Evolutionary conservation across 495 filamentous ascomycete species (phyloP).

Genomic region (Aspergillus mulundensis): DNA sequence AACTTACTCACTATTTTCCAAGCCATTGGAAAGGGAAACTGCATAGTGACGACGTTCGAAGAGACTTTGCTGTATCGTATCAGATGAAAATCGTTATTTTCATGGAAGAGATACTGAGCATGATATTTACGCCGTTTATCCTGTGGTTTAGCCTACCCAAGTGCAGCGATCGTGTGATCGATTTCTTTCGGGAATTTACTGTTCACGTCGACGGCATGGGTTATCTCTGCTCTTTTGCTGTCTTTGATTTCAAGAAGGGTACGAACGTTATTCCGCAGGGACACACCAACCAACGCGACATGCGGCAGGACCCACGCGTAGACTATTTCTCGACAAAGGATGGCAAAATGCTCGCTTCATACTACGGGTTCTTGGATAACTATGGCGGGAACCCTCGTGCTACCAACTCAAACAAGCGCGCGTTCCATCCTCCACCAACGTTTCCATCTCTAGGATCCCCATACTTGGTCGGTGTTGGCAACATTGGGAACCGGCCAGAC

Average conservation of each 20-base stretch:
- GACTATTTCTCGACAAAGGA: slow-evolving; percentile 95
- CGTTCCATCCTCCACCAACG: slow-evolving; percentile 73
- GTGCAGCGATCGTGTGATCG: slow-evolving; percentile 87
- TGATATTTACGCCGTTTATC: slow-evolving; percentile 86
- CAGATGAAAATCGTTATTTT: slow-evolving; percentile 88
- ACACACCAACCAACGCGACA: slow-evolving; percentile 27
- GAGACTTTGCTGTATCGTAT: slow-evolving; percentile 84
- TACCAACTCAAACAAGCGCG: slow-evolving; percentile 46
- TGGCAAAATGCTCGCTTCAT: slow-evolving; percentile 94
- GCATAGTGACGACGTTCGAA: slow-evolving; percentile 79
- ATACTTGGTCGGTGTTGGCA: slow-evolving; percentile 46
- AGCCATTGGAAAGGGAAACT: slow-evolving; percentile 82
- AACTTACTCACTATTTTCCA: slow-evolving; percentile 88
- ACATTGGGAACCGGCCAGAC: slow-evolving; percentile 45
- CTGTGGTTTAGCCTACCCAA: slow-evolving; percentile 83
- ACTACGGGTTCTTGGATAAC: slow-evolving; percentile 87
- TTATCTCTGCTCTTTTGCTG: slow-evolving; percentile 92
- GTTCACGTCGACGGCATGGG: slow-evolving; percentile 95
- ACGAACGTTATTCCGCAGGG: slow-evolving; percentile 50
- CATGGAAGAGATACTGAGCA: slow-evolving; percentile 84
- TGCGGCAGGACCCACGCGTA: slow-evolving; percentile 62
- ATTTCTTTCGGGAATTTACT: slow-evolving; percentile 97
- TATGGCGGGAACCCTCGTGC: slow-evolving; percentile 67
- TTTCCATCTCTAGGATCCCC: slow-evolving; percentile 70
- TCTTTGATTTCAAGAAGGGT: slow-evolving; percentile 95